phyloP scores from a whole-genome alignment of 2,329 filamentous ascomycete species.

The Lasiodiplodia citricola region DNA sequence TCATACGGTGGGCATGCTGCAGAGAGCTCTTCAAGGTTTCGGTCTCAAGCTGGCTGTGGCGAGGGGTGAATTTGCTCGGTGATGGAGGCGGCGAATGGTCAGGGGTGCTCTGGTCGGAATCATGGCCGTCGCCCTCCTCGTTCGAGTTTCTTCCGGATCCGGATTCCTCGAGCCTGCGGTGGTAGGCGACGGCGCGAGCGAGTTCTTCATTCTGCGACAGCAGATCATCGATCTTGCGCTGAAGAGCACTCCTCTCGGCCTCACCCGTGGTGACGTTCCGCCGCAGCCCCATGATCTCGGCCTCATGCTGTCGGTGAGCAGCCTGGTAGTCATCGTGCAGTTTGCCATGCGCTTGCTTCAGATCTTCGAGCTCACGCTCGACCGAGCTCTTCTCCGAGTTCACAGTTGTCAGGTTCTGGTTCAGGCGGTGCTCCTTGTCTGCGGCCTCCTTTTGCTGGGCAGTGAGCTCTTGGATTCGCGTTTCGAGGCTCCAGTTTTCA shows the following conservation, averaged over 20 bases:
- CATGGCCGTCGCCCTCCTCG: conserved; percentile 51
- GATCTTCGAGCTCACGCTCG: conserved; percentile 89
- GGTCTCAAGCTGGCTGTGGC: conserved; percentile 89
- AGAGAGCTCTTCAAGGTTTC: conserved; percentile 95
- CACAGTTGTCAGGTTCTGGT: conserved; percentile 70
- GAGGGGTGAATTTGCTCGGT: conserved; percentile 87
- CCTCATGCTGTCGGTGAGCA: conserved; percentile 81
- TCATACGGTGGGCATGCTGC: conserved; percentile 93
- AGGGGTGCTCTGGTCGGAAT: conserved; percentile 69
- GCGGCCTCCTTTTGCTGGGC: conserved; percentile 74
- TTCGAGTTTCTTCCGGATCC: conserved; percentile 62
- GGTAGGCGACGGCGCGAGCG: conserved; percentile 79
- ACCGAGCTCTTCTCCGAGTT: conserved; percentile 76
- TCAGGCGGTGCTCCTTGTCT: conserved; percentile 83
- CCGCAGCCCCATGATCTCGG: conserved; percentile 83
- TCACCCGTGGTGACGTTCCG: conserved; percentile 80
- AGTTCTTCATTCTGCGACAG: conserved; percentile 89
- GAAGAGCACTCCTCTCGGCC: conserved; percentile 75
- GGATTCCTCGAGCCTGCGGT: conserved; percentile 68
- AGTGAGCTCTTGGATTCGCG: conserved; percentile 83
- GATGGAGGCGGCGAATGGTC: conserved; percentile 91
- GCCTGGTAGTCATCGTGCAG: conserved; percentile 80
- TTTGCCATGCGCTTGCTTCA: conserved; percentile 79
- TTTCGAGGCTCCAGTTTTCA: conserved; percentile 97
- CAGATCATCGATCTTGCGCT: conserved; percentile 86